These are phyloP conservation scores for Aphanomyces stellatus DNA, from an alignment of 352 stramenopile species.

Conservation along the genomic window DNA sequence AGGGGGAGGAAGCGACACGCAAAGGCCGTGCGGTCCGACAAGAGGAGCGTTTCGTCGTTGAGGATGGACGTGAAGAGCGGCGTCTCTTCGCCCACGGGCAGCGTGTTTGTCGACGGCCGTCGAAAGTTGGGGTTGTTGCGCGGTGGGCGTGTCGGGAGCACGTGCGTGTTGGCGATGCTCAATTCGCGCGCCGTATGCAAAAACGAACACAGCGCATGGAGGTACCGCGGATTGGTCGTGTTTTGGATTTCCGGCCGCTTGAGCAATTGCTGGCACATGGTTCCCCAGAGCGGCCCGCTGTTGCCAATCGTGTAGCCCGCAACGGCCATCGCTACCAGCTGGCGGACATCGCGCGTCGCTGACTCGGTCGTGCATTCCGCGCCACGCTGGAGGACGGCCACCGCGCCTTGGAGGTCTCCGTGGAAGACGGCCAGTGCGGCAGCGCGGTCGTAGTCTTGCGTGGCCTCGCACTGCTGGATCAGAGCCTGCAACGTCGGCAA, in stretches of 20 bases:
- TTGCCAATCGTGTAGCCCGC: slow-evolving; percentile 58
- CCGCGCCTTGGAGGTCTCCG: slow-evolving; percentile 58
- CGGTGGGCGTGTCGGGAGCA: neutral
- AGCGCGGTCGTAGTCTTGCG: slow-evolving; percentile 51
- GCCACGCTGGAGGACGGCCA: slow-evolving; percentile 60
- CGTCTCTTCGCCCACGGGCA: slow-evolving; percentile 4
- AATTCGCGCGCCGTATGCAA: slow-evolving; percentile 36
- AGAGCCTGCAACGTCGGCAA: slow-evolving; percentile 36
- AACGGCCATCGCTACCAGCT: slow-evolving; percentile 84
- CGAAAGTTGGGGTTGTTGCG: neutral
- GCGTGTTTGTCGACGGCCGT: neutral
- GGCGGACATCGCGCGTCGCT: slow-evolving; percentile 60
- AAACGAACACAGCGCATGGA: slow-evolving; percentile 76
- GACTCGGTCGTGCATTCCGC: slow-evolving; percentile 53
- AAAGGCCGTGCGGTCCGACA: slow-evolving; percentile 88
- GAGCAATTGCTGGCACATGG: slow-evolving; percentile 71
- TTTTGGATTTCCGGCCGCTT: slow-evolving; percentile 64
- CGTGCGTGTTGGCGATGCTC: slow-evolving; percentile 23
- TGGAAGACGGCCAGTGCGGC: slow-evolving; percentile 79
- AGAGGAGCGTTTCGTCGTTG: slow-evolving; percentile 70
- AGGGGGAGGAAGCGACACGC: slow-evolving; percentile 84
- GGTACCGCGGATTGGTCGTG: slow-evolving; percentile 52
- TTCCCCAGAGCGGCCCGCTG: slow-evolving; percentile 52
- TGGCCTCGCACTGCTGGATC: slow-evolving; percentile 47
- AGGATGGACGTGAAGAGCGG: slow-evolving; percentile 67